Evolutionary conservation across 257 asterid species (phyloP).

Genomic region (Rhazya stricta): DNA sequence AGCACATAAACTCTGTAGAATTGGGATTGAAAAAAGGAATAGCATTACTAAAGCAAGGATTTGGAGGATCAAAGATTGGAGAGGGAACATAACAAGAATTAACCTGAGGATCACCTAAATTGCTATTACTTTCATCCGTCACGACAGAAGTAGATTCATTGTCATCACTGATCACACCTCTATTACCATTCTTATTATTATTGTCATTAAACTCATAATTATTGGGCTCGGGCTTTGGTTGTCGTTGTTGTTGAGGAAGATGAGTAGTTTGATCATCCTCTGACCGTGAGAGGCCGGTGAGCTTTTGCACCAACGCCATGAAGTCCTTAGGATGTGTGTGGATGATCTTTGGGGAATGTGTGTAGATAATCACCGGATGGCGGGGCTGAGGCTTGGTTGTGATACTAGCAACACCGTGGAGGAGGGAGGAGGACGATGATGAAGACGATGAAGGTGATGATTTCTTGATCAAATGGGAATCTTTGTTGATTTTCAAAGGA

Average conservation of each 20-base stretch:
- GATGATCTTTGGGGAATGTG: conserved; percentile 37
- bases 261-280: conserved; percentile 6
- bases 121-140: conserved; percentile 22
- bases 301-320: conserved; percentile 43
- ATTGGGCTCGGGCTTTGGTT: not conserved
- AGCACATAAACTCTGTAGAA: conserved; percentile 14
- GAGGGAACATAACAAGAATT: conserved; percentile 24
- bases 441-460: conserved; percentile 10
- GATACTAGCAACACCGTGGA: not conserved
- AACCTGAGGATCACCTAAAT: conserved; percentile 24
- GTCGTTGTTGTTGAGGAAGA: not conserved
- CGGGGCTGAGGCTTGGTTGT: conserved; percentile 20
- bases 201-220: not conserved
- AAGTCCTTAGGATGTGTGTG: conserved; percentile 38
- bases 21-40: conserved; percentile 19
- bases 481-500: conserved; percentile 25
- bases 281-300: conserved; percentile 34
- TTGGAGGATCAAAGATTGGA: conserved; percentile 18
- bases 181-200: not conserved
- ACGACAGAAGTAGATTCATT: conserved; percentile 25
- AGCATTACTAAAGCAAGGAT: conserved; percentile 8
- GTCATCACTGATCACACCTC: conserved; percentile 15
- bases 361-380: conserved; percentile 40
- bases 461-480: conserved; percentile 31
- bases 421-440: conserved; percentile 7